Evolutionary conservation across 371 early-diverging fungal genomes (phyloP).

Genomic region (Syncephalastrum monosporum): DNA sequence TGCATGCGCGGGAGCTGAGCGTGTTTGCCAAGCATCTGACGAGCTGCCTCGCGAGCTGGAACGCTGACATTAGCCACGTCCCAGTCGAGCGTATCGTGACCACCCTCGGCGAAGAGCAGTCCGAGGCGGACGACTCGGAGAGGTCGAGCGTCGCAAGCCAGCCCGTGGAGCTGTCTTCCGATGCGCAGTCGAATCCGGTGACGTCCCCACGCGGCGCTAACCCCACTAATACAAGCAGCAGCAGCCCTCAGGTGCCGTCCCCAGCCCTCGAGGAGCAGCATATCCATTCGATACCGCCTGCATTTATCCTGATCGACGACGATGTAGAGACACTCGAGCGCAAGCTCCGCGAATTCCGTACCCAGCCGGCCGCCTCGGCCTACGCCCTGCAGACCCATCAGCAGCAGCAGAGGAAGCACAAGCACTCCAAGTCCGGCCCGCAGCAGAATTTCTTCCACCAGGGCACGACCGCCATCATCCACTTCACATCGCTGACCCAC

Average conservation of each 20-base stretch:
- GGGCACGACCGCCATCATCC: slow-evolving; percentile 53
- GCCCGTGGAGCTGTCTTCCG: not conserved
- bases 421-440: slow-evolving; percentile 27
- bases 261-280: slow-evolving; percentile 38
- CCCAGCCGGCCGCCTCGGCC: slow-evolving; percentile 23
- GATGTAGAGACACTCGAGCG: slow-evolving; percentile 50
- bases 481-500: slow-evolving; percentile 58
- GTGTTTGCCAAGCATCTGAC: slow-evolving; percentile 61
- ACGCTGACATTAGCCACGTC: slow-evolving; percentile 54
- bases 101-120: not conserved
- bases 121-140: not conserved
- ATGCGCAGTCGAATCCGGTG: slow-evolving; percentile 1
- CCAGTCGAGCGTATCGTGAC: slow-evolving; percentile 29
- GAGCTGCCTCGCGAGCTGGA: slow-evolving; percentile 58
- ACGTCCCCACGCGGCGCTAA: slow-evolving; percentile 4
- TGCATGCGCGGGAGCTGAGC: slow-evolving; percentile 56
- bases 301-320: slow-evolving; percentile 63
- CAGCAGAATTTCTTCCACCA: slow-evolving; percentile 22
- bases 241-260: slow-evolving; percentile 18
- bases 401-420: slow-evolving; percentile 26
- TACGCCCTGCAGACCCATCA: slow-evolving; percentile 15
- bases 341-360: slow-evolving; percentile 44
- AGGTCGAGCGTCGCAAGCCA: not conserved
- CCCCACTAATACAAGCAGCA: not conserved
- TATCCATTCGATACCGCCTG: slow-evolving; percentile 44